A percentile compares a stretch with the other conserved stretches of the same genome.
phyloP scores from a whole-genome alignment of 2,329 filamentous ascomycete species.

The Talaromyces funiculosus region DNA sequence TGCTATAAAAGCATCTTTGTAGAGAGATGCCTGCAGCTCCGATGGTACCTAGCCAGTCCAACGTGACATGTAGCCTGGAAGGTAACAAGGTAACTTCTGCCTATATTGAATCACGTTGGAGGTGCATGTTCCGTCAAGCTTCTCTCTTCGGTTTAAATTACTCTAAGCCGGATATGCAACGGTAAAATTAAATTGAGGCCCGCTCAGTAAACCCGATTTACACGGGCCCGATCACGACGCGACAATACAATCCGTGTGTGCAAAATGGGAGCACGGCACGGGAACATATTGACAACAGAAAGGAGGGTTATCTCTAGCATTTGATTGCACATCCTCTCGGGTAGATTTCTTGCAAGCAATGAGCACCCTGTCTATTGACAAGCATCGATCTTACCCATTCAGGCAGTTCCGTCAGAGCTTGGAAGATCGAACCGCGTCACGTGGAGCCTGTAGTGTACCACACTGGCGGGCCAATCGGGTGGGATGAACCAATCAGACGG shows the following conservation, averaged over 20 bases:
- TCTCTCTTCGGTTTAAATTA: neutral
- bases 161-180: neutral
- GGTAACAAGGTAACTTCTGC: neutral
- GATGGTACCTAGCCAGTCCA: conserved; percentile 6
- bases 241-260: neutral
- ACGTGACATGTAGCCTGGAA: neutral
- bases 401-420: conserved; percentile 6
- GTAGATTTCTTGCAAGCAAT: neutral
- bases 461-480: neutral
- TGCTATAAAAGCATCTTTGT: neutral
- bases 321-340: too few relatives aligned
- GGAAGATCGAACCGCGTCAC: neutral
- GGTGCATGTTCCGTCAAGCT: neutral
- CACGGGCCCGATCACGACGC: neutral
- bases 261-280: neutral
- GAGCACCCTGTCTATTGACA: neutral
- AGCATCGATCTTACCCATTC: neutral
- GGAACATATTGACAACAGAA: neutral
- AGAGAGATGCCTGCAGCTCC: neutral
- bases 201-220: neutral
- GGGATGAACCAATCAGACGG: neutral
- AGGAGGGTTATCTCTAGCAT: too few relatives aligned
- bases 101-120: neutral
- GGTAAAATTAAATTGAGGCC: conserved; percentile 1
- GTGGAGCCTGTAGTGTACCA: conserved; percentile 1